Evolutionary conservation across 805 yeast genomes (phyloP).

Genomic region (Debaryomyces hansenii): DNA sequence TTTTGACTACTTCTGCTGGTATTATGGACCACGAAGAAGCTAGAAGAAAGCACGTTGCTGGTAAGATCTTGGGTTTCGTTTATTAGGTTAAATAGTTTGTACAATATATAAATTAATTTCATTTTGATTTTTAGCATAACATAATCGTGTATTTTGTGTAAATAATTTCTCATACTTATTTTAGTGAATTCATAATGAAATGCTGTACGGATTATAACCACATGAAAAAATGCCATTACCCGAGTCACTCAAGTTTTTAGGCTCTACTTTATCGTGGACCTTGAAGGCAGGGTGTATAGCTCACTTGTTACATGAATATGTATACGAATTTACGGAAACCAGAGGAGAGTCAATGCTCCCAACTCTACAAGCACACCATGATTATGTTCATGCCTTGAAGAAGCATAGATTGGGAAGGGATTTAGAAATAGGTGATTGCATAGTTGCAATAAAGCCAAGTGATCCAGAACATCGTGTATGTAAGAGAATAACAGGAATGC

Average conservation of each 20-base stretch:
- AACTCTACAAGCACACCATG: slow-evolving; percentile 70
- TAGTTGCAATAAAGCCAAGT: slow-evolving; percentile 88
- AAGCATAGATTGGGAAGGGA: slow-evolving; percentile 60
- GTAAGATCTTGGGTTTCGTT: slow-evolving; percentile 97
- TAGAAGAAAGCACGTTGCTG: slow-evolving; percentile 99
- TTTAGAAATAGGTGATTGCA: slow-evolving; percentile 79
- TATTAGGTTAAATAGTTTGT: slow-evolving; percentile 50
- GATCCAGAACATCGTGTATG: slow-evolving; percentile 85
- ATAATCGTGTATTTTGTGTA: not conserved
- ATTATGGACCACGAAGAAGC: slow-evolving; percentile 99
- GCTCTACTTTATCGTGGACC: slow-evolving; percentile 47
- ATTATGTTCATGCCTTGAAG: slow-evolving; percentile 78
- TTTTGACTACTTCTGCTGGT: slow-evolving; percentile 98
- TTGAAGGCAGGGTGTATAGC: slow-evolving; percentile 60
- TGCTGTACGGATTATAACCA: too few relatives aligned
- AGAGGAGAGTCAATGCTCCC: slow-evolving; percentile 96
- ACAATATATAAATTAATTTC: not conserved
- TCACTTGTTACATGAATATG: slow-evolving; percentile 66
- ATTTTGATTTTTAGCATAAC: not conserved
- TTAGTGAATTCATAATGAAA: too few relatives aligned
- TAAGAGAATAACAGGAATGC: slow-evolving; percentile 93
- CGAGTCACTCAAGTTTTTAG: slow-evolving; percentile 26
- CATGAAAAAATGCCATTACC: slow-evolving; percentile 9
- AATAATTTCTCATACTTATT: not conserved
- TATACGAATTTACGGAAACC: slow-evolving; percentile 78